phyloP scores from a whole-genome alignment of 2,329 filamentous ascomycete genomes.

The Xylariaceae sp. region DNA sequence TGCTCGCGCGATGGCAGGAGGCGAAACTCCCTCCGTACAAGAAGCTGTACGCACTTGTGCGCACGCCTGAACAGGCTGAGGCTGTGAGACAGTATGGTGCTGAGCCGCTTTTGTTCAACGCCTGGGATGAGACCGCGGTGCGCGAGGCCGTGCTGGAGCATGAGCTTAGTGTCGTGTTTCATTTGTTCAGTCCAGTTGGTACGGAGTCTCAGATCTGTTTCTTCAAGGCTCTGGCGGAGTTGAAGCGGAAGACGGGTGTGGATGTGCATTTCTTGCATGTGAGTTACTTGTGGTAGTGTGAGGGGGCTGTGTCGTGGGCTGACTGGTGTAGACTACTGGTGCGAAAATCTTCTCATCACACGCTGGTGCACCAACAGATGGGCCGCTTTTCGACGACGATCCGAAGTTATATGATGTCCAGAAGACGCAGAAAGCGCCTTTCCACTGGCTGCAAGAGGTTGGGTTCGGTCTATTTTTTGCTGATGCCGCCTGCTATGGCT shows the following conservation, averaged over 20 bases:
- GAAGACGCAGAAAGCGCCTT: constrained; percentile 30
- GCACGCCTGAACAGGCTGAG: constrained; percentile 41
- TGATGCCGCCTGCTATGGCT: background rate
- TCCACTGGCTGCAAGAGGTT: constrained; percentile 25
- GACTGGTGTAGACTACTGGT: constrained; percentile 39
- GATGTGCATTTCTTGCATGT: constrained; percentile 47
- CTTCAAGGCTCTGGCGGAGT: constrained; percentile 42
- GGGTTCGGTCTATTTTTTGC: constrained; percentile 1
- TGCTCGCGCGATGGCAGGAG: constrained; percentile 38
- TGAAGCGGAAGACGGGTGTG: constrained; percentile 37
- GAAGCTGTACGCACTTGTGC: constrained; percentile 44
- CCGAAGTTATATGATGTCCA: constrained; percentile 40
- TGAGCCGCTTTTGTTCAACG: constrained; percentile 38
- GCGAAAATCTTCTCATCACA: constrained; percentile 51
- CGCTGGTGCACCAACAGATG: constrained; percentile 39
- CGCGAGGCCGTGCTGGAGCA: constrained; percentile 36
- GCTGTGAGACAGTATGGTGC: constrained; percentile 41
- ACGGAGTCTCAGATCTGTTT: constrained; percentile 34
- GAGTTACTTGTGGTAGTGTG: constrained; percentile 1
- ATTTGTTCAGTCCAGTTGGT: constrained; percentile 40
- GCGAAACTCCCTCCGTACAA: constrained; percentile 39
- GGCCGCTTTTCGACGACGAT: constrained; percentile 41
- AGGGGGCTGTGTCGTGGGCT: too few species aligned
- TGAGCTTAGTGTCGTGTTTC: constrained; percentile 46
- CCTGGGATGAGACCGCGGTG: constrained; percentile 34